Conservation (phyloP, 139 green algal species). For the Coelastrella sp. region DNA sequence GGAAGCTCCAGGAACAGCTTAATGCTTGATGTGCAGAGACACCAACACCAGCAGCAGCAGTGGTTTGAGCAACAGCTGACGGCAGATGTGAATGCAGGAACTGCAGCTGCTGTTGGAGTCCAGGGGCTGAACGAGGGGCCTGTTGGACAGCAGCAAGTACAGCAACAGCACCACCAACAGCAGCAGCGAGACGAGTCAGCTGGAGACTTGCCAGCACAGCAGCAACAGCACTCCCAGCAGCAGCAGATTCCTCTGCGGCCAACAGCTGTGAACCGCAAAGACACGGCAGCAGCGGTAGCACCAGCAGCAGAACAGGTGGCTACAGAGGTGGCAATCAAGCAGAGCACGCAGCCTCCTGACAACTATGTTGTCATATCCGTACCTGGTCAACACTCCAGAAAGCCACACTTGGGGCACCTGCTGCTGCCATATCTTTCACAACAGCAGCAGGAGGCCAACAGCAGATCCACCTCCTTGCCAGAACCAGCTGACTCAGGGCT, state of each 20-base stretch:
- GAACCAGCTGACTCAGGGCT: no score
- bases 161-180: neutral
- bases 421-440: conserved; percentile 46
- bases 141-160: neutral
- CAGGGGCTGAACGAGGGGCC: neutral
- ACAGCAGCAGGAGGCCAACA: neutral
- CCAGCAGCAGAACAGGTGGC: neutral
- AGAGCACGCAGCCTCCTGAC: neutral
- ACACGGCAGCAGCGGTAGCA: neutral
- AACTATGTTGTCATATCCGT: conserved; percentile 52
- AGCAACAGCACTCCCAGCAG: no score
- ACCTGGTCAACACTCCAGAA: conserved; percentile 71
- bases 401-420: conserved; percentile 73
- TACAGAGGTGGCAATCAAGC: neutral
- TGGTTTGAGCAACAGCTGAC: no score
- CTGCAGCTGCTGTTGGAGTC: neutral
- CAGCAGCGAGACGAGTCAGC: no score
- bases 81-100: neutral
- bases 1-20: neutral
- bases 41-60: neutral
- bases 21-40: neutral
- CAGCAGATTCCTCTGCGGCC: no score
- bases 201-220: no score
- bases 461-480: no score
- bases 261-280: neutral